Conservation (phyloP, 768 basidiomycete species). For the Rhodosporidiobolus sp. region DNA sequence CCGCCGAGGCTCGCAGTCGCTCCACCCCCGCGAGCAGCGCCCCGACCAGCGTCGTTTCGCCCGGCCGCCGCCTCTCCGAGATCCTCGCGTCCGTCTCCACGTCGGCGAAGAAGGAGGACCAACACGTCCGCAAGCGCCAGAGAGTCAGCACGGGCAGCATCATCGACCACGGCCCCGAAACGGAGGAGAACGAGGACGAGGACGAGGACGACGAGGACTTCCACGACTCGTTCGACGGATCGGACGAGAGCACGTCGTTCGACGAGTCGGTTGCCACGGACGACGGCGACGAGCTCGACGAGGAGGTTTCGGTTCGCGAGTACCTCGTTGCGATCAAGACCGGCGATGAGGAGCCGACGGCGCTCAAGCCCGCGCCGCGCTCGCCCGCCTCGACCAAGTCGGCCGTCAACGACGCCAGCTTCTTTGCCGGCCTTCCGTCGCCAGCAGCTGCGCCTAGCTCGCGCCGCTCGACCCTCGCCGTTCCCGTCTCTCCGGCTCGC, state of each 20-base stretch:
- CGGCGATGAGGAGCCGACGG: neutral
- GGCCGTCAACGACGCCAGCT: too few relatives aligned
- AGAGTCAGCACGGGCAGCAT: neutral
- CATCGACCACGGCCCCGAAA: neutral
- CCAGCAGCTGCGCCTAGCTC: too few relatives aligned
- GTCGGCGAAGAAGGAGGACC: conserved; percentile 2
- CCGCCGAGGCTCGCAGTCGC: neutral
- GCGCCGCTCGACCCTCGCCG: too few relatives aligned
- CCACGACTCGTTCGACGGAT: neutral
- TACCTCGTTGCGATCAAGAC: conserved; percentile 19
- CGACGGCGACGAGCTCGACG: neutral
- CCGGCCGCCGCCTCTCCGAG: neutral
- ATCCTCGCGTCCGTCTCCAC: neutral
- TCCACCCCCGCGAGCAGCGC: neutral
- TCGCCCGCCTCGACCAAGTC: neutral
- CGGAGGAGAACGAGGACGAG: neutral
- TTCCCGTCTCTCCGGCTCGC: too few relatives aligned
- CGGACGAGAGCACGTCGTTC: neutral
- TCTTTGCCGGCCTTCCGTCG: too few relatives aligned
- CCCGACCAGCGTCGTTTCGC: neutral
- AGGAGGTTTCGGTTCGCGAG: conserved; percentile 9
- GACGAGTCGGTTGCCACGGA: neutral
- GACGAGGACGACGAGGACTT: neutral
- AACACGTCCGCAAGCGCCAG: conserved; percentile 15
- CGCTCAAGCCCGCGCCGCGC: neutral